Evolutionary conservation across 2,329 filamentous ascomycete genomes (phyloP).

Genomic region (Diaporthe eres): DNA sequence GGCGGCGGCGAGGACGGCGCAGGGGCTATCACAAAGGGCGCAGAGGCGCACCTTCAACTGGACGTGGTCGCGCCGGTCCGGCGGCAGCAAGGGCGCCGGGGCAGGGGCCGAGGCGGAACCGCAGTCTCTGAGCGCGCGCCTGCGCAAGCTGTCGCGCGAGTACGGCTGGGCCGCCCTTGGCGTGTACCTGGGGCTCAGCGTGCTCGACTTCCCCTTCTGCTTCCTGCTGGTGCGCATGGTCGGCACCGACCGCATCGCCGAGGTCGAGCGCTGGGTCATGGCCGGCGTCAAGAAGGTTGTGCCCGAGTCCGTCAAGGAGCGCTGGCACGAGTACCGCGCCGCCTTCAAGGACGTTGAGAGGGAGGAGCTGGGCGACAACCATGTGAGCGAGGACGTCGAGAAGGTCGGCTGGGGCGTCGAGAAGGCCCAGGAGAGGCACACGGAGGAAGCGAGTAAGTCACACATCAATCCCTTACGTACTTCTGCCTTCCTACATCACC

Average conservation of each 20-base stretch:
- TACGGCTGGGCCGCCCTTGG: slow-evolving; percentile 95
- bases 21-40: slow-evolving; percentile 12
- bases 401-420: slow-evolving; percentile 73
- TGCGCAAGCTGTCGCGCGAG: slow-evolving; percentile 89
- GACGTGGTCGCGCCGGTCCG: slow-evolving; percentile 37
- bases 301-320: slow-evolving; percentile 70
- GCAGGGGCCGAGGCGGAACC: slow-evolving; percentile 40
- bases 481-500: not conserved
- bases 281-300: slow-evolving; percentile 71
- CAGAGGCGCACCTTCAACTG: slow-evolving; percentile 37
- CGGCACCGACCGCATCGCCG: slow-evolving; percentile 86
- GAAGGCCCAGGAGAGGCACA: slow-evolving; percentile 72
- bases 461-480: not conserved
- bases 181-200: slow-evolving; percentile 88
- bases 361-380: slow-evolving; percentile 58
- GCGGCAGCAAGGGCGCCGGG: slow-evolving; percentile 4
- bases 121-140: slow-evolving; percentile 74
- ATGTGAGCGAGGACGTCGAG: slow-evolving; percentile 62
- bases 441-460: slow-evolving; percentile 81
- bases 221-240: slow-evolving; percentile 88
- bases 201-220: slow-evolving; percentile 94
- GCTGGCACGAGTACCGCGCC: slow-evolving; percentile 64
- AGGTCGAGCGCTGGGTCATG: slow-evolving; percentile 77
- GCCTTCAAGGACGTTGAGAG: slow-evolving; percentile 62
- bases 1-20: not conserved